Evolutionary conservation across 257 asterid species (phyloP).

Genomic region (Nicotiana obtusifolia): DNA sequence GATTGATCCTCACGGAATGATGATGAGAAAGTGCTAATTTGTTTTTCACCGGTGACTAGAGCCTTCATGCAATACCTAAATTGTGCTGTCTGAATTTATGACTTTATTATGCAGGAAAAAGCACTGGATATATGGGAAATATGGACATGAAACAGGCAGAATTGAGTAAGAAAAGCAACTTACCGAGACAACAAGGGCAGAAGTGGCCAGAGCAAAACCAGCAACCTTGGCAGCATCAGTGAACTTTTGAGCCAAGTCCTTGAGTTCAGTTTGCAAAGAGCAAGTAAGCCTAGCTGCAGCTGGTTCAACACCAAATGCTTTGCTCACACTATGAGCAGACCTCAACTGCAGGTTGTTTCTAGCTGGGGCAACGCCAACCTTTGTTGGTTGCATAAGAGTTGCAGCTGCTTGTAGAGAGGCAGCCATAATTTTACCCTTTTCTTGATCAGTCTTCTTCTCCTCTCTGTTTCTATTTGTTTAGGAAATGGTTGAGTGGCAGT

Average conservation of each 20-base stretch:
- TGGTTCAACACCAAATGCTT: conserved; percentile 64
- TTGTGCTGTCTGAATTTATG: background rate
- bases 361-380: conserved; percentile 46
- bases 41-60: background rate
- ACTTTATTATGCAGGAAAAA: background rate
- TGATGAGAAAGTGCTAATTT: background rate
- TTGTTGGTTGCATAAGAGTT: conserved; percentile 81
- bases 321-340: conserved; percentile 43
- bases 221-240: conserved; percentile 94
- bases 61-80: background rate
- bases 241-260: conserved; percentile 70
- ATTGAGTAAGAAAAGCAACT: background rate
- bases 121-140: background rate
- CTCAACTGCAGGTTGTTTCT: conserved; percentile 54
- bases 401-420: conserved; percentile 89
- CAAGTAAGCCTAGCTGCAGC: conserved; percentile 49
- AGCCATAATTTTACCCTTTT: conserved; percentile 46
- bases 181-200: conserved; percentile 92
- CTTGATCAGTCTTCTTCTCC: background rate
- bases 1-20: background rate
- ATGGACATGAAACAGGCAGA: background rate
- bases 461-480: conserved; percentile 7
- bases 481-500: conserved; percentile 10
- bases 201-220: conserved; percentile 95
- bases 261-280: conserved; percentile 77